phyloP scores from a whole-genome alignment of 2,329 filamentous ascomycete genomes.

The Sporothrix dimorphospora region DNA sequence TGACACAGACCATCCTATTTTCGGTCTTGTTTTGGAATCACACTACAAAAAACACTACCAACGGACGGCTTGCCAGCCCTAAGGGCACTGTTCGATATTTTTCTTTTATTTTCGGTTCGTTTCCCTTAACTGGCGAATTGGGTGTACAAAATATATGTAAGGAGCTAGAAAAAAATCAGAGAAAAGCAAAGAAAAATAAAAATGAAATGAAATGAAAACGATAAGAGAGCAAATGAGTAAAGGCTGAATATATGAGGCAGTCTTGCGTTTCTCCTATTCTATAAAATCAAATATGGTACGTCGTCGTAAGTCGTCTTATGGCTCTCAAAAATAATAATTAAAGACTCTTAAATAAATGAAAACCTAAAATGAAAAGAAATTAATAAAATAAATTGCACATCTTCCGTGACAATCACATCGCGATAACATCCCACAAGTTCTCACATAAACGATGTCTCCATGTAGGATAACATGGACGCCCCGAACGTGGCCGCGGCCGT shows the following conservation, averaged over 20 bases:
- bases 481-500: neutral
- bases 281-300: no score
- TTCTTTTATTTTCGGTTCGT: neutral
- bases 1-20: neutral
- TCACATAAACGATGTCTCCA: constrained; percentile 12
- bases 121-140: neutral
- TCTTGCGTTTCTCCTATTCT: neutral
- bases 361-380: neutral
- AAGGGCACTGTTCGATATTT: neutral
- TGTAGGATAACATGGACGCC: neutral
- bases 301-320: no score
- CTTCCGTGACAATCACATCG: no score
- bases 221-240: neutral
- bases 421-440: no score
- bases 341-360: neutral
- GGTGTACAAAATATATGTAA: constrained; percentile 17
- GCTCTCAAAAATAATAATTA: neutral
- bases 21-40: neutral
- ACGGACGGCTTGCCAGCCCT: neutral
- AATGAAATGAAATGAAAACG: neutral
- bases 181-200: neutral
- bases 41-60: neutral
- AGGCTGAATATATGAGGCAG: neutral
- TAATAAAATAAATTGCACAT: no score
- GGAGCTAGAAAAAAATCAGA: neutral